A percentile compares a stretch with the other conserved stretches of the same genome.
These are phyloP conservation scores for Boletus rex-veris DNA, from an alignment of 768 basidiomycete genomes.

Conservation along the genomic window DNA sequence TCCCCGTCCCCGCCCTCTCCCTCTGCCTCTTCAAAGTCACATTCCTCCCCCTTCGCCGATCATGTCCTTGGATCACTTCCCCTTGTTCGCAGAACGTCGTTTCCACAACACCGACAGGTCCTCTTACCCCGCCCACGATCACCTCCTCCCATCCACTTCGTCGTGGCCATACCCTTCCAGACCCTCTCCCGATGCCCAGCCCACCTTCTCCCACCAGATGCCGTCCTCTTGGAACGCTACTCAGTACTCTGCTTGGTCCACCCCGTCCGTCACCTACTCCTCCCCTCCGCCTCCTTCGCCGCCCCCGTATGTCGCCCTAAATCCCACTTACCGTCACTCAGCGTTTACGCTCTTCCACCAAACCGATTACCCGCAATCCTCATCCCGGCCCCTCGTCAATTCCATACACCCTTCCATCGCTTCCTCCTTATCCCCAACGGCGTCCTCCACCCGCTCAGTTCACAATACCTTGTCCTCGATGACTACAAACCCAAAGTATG, in stretches of 20 bases:
- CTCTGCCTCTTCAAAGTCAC: not conserved
- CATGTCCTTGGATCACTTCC: slow-evolving; percentile 35
- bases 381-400: slow-evolving; percentile 19
- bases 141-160: slow-evolving; percentile 17
- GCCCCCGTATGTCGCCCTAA: slow-evolving; percentile 20
- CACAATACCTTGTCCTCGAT: slow-evolving; percentile 20
- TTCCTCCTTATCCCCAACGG: slow-evolving; percentile 17
- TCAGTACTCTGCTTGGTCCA: slow-evolving; percentile 16
- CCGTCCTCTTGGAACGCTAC: slow-evolving; percentile 19
- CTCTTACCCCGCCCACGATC: slow-evolving; percentile 23
- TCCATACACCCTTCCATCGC: slow-evolving; percentile 14
- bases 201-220: slow-evolving; percentile 13
- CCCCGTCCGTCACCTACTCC: slow-evolving; percentile 17
- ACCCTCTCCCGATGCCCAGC: slow-evolving; percentile 16
- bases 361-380: slow-evolving; percentile 17
- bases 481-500: slow-evolving; percentile 16
- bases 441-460: slow-evolving; percentile 8
- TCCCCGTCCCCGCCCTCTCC: slow-evolving; percentile 1
- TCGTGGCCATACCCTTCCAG: slow-evolving; percentile 28
- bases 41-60: not conserved
- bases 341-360: slow-evolving; percentile 19
- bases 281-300: slow-evolving; percentile 25
- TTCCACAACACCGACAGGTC: slow-evolving; percentile 28
- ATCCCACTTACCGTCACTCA: slow-evolving; percentile 23
- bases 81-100: slow-evolving; percentile 31